Evolutionary conservation across 371 early-diverging fungal species (phyloP), one percentile per base, ranked within the genome.

Genomic region (Capillidium rhysosporum): DNA sequence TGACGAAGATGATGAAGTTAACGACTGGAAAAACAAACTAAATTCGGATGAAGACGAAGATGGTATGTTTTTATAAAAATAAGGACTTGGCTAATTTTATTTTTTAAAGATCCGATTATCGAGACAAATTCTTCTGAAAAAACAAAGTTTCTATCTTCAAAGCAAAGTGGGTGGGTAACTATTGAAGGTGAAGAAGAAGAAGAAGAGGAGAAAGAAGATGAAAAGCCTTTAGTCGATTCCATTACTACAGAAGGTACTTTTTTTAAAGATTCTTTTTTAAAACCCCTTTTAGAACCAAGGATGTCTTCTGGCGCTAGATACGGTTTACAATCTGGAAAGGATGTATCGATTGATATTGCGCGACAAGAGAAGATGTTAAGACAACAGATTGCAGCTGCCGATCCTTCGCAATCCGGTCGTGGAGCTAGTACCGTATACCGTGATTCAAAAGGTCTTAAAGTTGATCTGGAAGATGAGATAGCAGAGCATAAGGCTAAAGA

Each of bases 361-460:
- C 63, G 65, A 47, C 44, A 45, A 38, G 44, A 58, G 20, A 48
- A 24, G 29, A 57, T 25, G 31, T 40, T 56, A 24, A 40, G 47
- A 53, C 68, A 72, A 26, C 60, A 71, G 45, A n/a, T 63, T 30
- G 57, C 59, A 8, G 68, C 65, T 28, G 58, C 61, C 59, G 65
- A 72, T 34, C 65, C 65, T 18, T 43, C 62, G 28, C 57, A 61
- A 40, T 52, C 61, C 48, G 79, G 76, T 38, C 65, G 65, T 1
- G 68, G 68, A 56, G 75, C 78, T 23, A 73, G 73, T 26, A 84
- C 86, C 0, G 71, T 90, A 14, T 74, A 84, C 63, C 81, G 91
- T 63, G 88, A 88, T 65, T 61, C 58, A 51, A 61, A 63, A 49
- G 91, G 91, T 26, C 69, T 76, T 18, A 79, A 78, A 56, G 67